These are phyloP conservation scores for Penicillium sp. DNA, from an alignment of 2,329 filamentous ascomycete genomes.

Conservation along the genomic window DNA sequence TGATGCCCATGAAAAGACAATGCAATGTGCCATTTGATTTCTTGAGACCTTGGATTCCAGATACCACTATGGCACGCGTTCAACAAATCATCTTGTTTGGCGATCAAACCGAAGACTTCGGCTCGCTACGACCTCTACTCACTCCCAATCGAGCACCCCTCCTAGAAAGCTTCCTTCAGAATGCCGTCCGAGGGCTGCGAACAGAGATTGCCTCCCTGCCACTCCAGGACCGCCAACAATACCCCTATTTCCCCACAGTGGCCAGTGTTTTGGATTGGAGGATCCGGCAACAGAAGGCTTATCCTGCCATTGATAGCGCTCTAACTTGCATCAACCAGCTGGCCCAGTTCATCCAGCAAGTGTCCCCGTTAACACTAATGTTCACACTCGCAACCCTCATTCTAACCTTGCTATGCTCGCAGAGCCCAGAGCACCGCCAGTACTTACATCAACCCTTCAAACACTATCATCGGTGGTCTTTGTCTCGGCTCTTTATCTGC, in stretches of 20 bases:
- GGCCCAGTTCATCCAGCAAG: not conserved
- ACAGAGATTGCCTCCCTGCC: not conserved
- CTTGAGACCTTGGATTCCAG: not conserved
- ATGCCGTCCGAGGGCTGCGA: not conserved
- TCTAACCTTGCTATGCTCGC: not conserved
- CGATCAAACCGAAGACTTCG: not conserved
- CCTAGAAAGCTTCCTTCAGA: not conserved
- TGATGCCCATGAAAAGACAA: not conserved
- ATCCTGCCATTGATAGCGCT: not conserved
- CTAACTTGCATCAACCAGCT: not conserved
- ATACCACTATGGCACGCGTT: not conserved
- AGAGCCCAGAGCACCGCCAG: not conserved
- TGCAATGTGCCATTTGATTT: not conserved
- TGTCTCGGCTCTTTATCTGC: not conserved
- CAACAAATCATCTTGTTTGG: not conserved
- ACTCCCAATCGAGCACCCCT: not conserved
- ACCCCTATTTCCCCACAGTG: conserved; percentile 1
- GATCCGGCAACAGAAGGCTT: not conserved
- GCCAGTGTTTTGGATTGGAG: not conserved
- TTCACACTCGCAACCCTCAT: not conserved
- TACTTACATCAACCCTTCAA: not conserved
- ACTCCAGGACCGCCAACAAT: conserved; percentile 4
- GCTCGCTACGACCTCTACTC: not conserved
- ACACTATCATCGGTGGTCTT: not conserved
- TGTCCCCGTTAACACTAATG: not conserved